These are phyloP conservation scores for Phytophthora tubulina DNA, from an alignment of 352 stramenopile genomes.

Conservation along the genomic window DNA sequence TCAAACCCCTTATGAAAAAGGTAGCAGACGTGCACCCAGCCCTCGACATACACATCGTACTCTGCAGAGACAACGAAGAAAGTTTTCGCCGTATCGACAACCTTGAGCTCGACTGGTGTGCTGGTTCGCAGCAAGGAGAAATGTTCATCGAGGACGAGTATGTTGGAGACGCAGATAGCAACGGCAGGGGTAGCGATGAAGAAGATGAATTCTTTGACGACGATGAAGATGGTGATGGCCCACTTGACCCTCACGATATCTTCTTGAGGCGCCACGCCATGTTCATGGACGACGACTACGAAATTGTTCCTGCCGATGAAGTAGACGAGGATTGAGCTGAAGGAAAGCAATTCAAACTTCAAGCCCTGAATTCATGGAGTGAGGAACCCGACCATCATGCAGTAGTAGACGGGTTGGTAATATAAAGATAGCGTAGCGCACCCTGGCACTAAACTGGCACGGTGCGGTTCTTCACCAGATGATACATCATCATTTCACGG, in stretches of 20 bases:
- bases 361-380: background rate
- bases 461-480: background rate
- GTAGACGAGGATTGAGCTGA: conserved; percentile 12
- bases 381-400: background rate
- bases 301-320: conserved; percentile 25
- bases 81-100: conserved; percentile 41
- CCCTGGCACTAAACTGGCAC: conserved; percentile 20
- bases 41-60: conserved; percentile 35
- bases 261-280: conserved; percentile 27
- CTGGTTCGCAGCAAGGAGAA: conserved; percentile 27
- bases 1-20: conserved; percentile 50
- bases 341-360: background rate
- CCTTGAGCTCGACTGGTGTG: conserved; percentile 37
- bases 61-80: conserved; percentile 25
- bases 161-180: conserved; percentile 15
- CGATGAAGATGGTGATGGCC: conserved; percentile 17
- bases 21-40: conserved; percentile 23
- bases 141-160: conserved; percentile 41
- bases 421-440: background rate
- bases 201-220: conserved; percentile 29
- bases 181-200: conserved; percentile 22
- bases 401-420: background rate
- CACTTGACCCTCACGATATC: conserved; percentile 10
- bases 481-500: conserved; percentile 1
- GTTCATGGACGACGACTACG: conserved; percentile 26